Evolutionary conservation across 306 rosid genomes (phyloP), one percentile per base, ranked within the genome.

Genomic region (Rubus parviflorus): DNA sequence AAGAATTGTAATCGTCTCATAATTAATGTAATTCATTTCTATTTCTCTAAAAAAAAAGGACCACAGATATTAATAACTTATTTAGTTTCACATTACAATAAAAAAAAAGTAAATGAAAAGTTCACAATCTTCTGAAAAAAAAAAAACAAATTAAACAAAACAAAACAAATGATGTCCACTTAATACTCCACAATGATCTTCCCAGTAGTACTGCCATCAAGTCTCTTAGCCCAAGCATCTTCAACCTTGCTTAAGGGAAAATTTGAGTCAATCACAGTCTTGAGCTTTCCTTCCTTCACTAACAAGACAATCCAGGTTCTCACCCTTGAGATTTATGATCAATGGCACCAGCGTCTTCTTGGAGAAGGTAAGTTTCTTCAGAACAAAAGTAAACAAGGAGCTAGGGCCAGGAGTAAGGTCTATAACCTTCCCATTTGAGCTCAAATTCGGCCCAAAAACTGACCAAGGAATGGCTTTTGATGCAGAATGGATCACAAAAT

Each of bases 151-250:
- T 46, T 11, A n/a, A 25, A 25, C 14, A 47, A 4, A 12, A 47
- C 51, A 12, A 25, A n/a, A 42, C 3, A 6, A 4, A n/a, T 0
- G 8, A 12, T 13, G 43, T 13, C 2, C 7, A 52, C 19, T 52
- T 35, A 37, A 70, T 43, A 84, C 78, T 89, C 97, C 73, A 89
- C 85, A 43, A 91, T 71, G 85, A 91, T 85, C 82, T 91, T 89
- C 30, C 97, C 97, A 48, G 89, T 80, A 75, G 87, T 87, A 76
- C 86, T 85, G 46, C 91, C 92, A 52, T 89, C 93, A 40, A 83
- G 83, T 75, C 87, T 86, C 88, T 81, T 89, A 46, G 88, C 87
- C 93, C 93, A 91, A 57, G 92, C 97, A 84, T 86, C 92, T 75
- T 86, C 92, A 62, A 87, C 92, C 78, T 84, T 89, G 79, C 87